Base-by-base conservation (phyloP, 1,284 basidiomycete genomes). In the Calocybe gambosa region DNA sequence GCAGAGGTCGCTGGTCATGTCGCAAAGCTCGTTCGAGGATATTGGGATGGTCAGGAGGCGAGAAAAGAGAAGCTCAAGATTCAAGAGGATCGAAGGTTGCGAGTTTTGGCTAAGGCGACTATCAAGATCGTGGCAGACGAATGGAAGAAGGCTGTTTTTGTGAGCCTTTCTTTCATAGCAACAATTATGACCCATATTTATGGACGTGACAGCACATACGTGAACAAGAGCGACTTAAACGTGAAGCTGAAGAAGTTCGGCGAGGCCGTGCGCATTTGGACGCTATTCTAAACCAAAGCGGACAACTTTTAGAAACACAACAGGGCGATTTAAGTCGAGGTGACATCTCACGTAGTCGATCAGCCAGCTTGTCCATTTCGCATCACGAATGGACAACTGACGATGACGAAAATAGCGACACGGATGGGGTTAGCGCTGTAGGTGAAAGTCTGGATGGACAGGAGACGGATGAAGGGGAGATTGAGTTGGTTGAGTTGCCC, bases 121-220 rank as follows among this genome's bases (percentile, higher is more conserved):
- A 71, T 82, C 43, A 78, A 77, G 54, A 72, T 87, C 57, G 82
- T 97, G 16, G 71, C 80, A 20, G 78, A 75, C 26, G 87, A 93
- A 56, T 98, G 94, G 94, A 89, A 85, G 60, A 81, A 92, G 55
- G 94, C 90, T 1, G 82, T 93, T 41, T 85, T 86, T 57, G 91
- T 92, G 61, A 62, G 89, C 76, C 5, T 34, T 26, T 35, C 3
- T 35, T 42, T 37, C 3, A 36, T 38, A 31, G 9, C 9, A 5
- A 31, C 25, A 15, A 33, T 35, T 42, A 34, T 21, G 28, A 37
- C 43, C 16, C 23, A 25, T 13, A 15, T 46, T 39, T 48, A 31
- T 16, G 4, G 40, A 39, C 50, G 39, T 44, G 46, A 15, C 47
- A 84, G 82, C 78, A 91, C 59, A 77, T 94, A 13, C 78, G 87